Evolutionary conservation across 768 basidiomycete species (phyloP), one percentile per base, ranked within the genome.

Genomic region (Trametes elegans): DNA sequence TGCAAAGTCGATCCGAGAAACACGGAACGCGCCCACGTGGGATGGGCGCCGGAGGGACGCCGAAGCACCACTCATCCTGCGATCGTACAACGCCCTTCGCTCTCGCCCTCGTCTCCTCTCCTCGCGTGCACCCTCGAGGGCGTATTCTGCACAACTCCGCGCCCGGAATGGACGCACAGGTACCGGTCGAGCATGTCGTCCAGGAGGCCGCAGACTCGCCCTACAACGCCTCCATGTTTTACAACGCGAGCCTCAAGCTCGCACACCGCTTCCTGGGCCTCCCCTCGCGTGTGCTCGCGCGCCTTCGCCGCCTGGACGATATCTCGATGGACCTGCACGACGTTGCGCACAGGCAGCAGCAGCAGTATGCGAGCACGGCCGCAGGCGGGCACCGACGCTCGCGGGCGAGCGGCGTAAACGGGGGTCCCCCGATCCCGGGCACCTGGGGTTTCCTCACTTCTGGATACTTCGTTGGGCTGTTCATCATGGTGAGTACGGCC

Each of bases 371-470:
- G 3, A 40, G 19, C 11, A 38, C 35, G 4, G 29, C 32, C 27
- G 41, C n/a, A 7, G 26, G 34, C 11, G 50, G 50, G 1, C 41
- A 35, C 13, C 50, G 57, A n/a, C 46, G 57, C 7, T 28, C 51
- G 8, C 42, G 57, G 34, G 26, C 19, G 10, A 35, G 13, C 16
- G n/a, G n/a, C n/a, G n/a, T 38, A 7, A 18, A 32, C 24, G 29
- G 18, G 10, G 38, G 34, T 7, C 45, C 42, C 19, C 68, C 55
- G 62, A 61, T 84, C 40, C 83, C 85, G 0, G 84, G 83, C 0
- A 85, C 84, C 0, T 86, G 82, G 79, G 83, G 77, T 0, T 90
- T 91, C 73, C 74, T 88, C 52, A 85, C 84, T 0, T 89, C 87
- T 14, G 80, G 84, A 2, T 91, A 91, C 66, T 80, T 86, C 59